phyloP scores from a whole-genome alignment of 441 rosid genomes.

The Aquilaria agallochum region DNA sequence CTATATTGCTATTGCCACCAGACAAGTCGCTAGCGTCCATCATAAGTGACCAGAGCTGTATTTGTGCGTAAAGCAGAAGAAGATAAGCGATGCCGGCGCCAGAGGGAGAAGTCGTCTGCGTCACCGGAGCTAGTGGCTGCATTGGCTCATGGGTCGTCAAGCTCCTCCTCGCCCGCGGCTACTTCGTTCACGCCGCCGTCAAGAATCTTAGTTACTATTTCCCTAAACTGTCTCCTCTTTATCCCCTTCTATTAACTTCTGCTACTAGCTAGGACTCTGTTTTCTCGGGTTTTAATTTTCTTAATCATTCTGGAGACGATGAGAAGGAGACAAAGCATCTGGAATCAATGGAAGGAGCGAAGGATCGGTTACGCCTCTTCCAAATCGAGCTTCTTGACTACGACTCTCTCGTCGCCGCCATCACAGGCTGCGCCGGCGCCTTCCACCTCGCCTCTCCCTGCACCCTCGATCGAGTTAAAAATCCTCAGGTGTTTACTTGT shows the following conservation, averaged over 20 bases:
- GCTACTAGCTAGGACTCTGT: background rate
- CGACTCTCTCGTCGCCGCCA: conserved; percentile 51
- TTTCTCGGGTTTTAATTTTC: background rate
- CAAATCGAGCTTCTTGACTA: conserved; percentile 73
- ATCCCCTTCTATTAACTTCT: background rate
- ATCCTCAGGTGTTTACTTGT: conserved; percentile 47
- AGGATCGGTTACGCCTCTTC: conserved; percentile 63
- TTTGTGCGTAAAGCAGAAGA: too few species aligned
- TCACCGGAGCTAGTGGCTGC: conserved; percentile 83
- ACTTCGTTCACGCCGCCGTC: conserved; percentile 73
- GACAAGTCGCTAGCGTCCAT: too few species aligned
- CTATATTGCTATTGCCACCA: too few species aligned
- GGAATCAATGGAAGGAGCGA: conserved; percentile 59
- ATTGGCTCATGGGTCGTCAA: conserved; percentile 78
- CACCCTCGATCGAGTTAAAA: conserved; percentile 55
- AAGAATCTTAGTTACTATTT: conserved; percentile 45
- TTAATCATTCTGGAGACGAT: conserved; percentile 30
- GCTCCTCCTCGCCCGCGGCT: conserved; percentile 67
- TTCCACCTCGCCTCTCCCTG: conserved; percentile 92
- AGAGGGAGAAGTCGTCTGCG: conserved; percentile 32
- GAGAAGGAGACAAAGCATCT: conserved; percentile 74
- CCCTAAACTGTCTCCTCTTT: background rate
- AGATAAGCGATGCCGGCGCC: conserved; percentile 19
- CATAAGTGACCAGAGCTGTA: too few species aligned
- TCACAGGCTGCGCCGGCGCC: conserved; percentile 59